These are phyloP conservation scores for Pichia manshurica DNA, from an alignment of 805 yeast species.

Conservation along the genomic window DNA sequence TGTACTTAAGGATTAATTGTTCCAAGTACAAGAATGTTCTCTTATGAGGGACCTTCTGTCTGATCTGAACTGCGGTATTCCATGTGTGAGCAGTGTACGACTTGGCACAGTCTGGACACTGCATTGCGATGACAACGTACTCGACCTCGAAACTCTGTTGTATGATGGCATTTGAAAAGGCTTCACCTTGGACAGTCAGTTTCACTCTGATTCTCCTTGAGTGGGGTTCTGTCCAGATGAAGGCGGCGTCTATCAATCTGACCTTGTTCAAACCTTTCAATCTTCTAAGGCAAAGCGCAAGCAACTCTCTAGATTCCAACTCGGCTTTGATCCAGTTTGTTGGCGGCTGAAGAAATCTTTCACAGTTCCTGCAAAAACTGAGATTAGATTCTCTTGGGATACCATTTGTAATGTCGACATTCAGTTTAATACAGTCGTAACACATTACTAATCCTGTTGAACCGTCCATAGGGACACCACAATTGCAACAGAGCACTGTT, in stretches of 20 bases:
- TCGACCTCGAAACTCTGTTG: conserved; percentile 96
- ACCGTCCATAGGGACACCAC: conserved; percentile 98
- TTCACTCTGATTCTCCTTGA: conserved; percentile 90
- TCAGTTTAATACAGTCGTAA: conserved; percentile 91
- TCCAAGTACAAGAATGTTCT: conserved; percentile 94
- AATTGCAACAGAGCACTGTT: conserved; percentile 93
- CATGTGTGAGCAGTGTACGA: conserved; percentile 95
- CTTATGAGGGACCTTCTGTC: conserved; percentile 96
- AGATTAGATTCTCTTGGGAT: conserved; percentile 91
- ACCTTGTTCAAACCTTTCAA: conserved; percentile 83
- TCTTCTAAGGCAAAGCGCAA: conserved; percentile 85
- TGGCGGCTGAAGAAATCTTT: conserved; percentile 92
- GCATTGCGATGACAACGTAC: conserved; percentile 88
- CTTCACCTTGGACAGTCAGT: conserved; percentile 94
- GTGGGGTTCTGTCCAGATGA: conserved; percentile 99
- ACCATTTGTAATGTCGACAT: conserved; percentile 90
- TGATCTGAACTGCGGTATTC: conserved; percentile 95
- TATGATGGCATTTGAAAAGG: conserved; percentile 81
- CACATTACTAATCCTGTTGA: conserved; percentile 92
- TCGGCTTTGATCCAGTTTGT: conserved; percentile 87
- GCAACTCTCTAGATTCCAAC: conserved; percentile 84
- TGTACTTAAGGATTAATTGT: conserved; percentile 87
- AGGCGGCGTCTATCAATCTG: conserved; percentile 85
- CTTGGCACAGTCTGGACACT: conserved; percentile 98
- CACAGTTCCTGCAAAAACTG: conserved; percentile 96